These are phyloP conservation scores for Asclepias syriaca DNA, from an alignment of 257 asterid genomes.

Conservation along the genomic window DNA sequence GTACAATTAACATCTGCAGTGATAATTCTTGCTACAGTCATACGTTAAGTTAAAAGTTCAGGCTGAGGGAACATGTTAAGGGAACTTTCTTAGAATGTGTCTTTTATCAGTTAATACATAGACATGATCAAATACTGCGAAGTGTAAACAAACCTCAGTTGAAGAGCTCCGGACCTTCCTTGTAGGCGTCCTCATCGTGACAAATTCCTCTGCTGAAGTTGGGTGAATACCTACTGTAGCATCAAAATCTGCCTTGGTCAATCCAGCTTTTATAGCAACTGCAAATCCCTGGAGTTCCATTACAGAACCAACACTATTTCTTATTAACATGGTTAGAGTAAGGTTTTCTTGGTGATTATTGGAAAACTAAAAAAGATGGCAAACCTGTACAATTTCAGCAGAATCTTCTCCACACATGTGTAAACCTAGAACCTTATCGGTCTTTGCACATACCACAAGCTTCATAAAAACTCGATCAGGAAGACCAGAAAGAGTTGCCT, in stretches of 20 bases:
- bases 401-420: conserved; percentile 97
- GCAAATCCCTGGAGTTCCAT: conserved; percentile 73
- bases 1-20: neutral
- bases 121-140: neutral
- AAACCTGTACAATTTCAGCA: conserved; percentile 87
- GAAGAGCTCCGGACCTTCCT: conserved; percentile 61
- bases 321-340: neutral
- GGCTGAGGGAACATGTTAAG: neutral
- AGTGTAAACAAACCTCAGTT: conserved; percentile 46
- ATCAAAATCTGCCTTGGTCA: conserved; percentile 91
- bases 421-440: conserved; percentile 77
- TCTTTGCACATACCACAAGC: conserved; percentile 76
- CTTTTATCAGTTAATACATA: neutral
- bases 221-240: conserved; percentile 91
- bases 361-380: conserved; percentile 1
- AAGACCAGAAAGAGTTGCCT: conserved; percentile 94
- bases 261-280: conserved; percentile 88
- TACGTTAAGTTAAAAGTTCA: neutral
- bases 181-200: conserved; percentile 91
- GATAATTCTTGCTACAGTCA: neutral
- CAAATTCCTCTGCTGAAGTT: conserved; percentile 94
- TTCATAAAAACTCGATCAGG: conserved; percentile 90
- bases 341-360: neutral
- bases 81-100: neutral
- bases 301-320: conserved; percentile 8